These are phyloP conservation scores for Tremella mesenterica DNA, from an alignment of 768 basidiomycete genomes.

Conservation along the genomic window DNA sequence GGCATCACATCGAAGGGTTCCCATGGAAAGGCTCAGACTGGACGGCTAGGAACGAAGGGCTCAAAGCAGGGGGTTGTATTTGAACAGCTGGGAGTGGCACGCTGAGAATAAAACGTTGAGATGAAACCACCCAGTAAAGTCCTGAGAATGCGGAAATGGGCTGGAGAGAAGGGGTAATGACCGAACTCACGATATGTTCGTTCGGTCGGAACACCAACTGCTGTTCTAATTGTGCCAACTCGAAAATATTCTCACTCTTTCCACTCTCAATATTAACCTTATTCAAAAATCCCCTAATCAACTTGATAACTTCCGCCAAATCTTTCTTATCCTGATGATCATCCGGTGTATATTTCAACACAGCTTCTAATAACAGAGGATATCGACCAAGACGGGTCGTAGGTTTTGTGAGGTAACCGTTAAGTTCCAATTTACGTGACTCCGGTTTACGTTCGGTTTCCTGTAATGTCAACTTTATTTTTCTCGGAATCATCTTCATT, in stretches of 20 bases:
- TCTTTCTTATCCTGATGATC: constrained; percentile 75
- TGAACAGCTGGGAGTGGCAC: too few species aligned
- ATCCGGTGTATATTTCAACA: constrained; percentile 82
- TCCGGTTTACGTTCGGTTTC: constrained; percentile 84
- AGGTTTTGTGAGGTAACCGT: constrained; percentile 95
- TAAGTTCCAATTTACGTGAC: constrained; percentile 90
- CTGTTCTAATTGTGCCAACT: constrained; percentile 82
- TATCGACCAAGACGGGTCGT: constrained; percentile 96
- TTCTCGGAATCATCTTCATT: too few species aligned
- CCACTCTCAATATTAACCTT: constrained; percentile 91
- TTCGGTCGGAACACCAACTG: constrained; percentile 83
- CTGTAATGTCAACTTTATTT: constrained; percentile 47
- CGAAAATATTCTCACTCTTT: constrained; percentile 92
- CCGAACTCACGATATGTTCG: constrained; percentile 72
- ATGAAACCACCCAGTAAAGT: too few species aligned
- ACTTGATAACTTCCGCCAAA: constrained; percentile 65
- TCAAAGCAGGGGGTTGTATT: too few species aligned
- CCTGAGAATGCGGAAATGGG: too few species aligned
- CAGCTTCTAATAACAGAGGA: constrained; percentile 82
- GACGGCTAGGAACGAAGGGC: too few species aligned
- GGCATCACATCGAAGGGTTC: too few species aligned
- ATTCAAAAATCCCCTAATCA: constrained; percentile 70
- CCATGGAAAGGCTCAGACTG: too few species aligned
- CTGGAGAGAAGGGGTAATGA: too few species aligned
- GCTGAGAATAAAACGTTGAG: too few species aligned